Evolutionary conservation across 2,329 filamentous ascomycete species (phyloP).

Genomic region (Stagonosporopsis chrysanthemi): DNA sequence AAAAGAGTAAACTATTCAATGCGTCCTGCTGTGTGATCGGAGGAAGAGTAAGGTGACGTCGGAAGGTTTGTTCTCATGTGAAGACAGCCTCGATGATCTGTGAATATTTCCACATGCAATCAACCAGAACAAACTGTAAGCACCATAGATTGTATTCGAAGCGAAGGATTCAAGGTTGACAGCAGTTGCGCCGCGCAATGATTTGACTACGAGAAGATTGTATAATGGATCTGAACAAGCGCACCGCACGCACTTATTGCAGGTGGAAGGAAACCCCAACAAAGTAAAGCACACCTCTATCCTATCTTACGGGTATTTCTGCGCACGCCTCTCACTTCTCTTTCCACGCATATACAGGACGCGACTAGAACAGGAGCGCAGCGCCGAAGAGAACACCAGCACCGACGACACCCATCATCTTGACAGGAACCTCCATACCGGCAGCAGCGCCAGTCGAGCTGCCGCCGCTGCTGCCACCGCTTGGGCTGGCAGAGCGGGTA

Average conservation of each 20-base stretch:
- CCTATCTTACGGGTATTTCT: conserved; percentile 18
- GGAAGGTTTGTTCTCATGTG: too few relatives aligned
- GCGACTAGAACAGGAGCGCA: conserved; percentile 40
- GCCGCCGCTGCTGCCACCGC: conserved; percentile 13
- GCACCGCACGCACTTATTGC: not conserved
- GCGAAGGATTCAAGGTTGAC: not conserved
- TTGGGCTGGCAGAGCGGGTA: conserved; percentile 32
- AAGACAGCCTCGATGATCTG: not conserved
- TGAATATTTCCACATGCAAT: not conserved
- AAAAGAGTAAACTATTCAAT: too few relatives aligned
- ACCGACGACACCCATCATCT: conserved; percentile 40
- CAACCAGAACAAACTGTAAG: not conserved
- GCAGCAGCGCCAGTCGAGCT: conserved; percentile 30
- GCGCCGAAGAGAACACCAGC: conserved; percentile 44
- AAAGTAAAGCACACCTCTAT: conserved; percentile 13
- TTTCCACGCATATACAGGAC: not conserved
- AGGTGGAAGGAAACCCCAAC: conserved; percentile 9
- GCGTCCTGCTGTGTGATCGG: too few relatives aligned
- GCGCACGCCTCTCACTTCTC: not conserved
- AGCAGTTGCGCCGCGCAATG: conserved; percentile 12
- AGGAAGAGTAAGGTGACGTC: too few relatives aligned
- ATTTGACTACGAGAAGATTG: conserved; percentile 7
- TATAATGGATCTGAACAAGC: not conserved
- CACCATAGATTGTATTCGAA: not conserved
- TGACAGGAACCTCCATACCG: conserved; percentile 37